phyloP scores from a whole-genome alignment of 2,329 filamentous ascomycete species.

The Paecilomyces sp. region DNA sequence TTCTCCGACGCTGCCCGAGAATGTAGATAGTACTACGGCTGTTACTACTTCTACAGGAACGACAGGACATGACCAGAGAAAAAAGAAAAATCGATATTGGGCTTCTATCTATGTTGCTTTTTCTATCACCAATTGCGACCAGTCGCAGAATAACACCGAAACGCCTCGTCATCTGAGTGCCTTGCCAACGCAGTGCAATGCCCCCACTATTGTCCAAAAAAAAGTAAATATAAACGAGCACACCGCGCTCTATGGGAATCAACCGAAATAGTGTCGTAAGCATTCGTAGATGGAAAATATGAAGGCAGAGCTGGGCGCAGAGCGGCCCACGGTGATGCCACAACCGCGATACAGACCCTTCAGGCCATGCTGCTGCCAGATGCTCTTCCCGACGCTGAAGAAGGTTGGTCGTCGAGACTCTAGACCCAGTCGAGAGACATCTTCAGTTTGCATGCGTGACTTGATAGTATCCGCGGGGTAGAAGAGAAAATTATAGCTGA shows the following conservation, averaged over 20 bases:
- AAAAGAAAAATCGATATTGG: not conserved
- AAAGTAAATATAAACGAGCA: conserved; percentile 11
- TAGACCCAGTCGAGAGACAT: conserved; percentile 41
- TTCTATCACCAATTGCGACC: not conserved
- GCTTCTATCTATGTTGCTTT: not conserved
- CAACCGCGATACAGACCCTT: conserved; percentile 88
- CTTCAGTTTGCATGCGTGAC: conserved; percentile 88
- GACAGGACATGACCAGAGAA: not conserved
- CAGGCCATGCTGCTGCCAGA: conserved; percentile 80
- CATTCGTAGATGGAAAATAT: conserved; percentile 96
- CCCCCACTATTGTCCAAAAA: not conserved
- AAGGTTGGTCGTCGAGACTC: conserved; percentile 58
- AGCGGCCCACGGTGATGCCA: conserved; percentile 81
- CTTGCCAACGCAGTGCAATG: not conserved
- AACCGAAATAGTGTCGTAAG: conserved; percentile 60
- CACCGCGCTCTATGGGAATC: conserved; percentile 6
- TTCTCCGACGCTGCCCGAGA: not conserved
- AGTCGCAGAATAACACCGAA: not conserved
- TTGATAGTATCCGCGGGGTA: conserved; percentile 98
- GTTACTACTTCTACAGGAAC: not conserved
- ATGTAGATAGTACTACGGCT: not conserved
- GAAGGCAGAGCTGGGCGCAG: conserved; percentile 92
- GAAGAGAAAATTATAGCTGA: conserved; percentile 95
- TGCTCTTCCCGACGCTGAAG: conserved; percentile 57
- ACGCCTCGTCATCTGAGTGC: not conserved